Percentiles rank a stretch among this genome's conserved stretches.
Conservation (phyloP, 257 asterid species). For the Nicotiana noctiflora region DNA sequence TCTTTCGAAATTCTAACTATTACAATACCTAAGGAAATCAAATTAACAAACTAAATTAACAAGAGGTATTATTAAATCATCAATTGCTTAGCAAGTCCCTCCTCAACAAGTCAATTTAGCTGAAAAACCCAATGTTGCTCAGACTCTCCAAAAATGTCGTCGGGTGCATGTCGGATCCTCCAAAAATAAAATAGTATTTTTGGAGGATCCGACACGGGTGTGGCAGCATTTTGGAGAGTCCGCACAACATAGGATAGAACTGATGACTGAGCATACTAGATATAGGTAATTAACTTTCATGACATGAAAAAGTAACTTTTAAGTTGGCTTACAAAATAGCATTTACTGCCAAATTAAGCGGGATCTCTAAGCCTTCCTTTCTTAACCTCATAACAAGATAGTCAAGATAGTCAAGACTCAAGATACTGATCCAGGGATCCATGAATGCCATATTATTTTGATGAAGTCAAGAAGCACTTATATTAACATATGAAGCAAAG, state of each 20-base stretch:
- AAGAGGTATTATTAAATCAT: not conserved
- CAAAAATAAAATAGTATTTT: too few relatives aligned
- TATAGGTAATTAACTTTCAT: not conserved
- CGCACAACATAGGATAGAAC: too few relatives aligned
- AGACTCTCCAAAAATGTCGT: too few relatives aligned
- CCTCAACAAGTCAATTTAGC: too few relatives aligned
- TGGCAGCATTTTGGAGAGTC: too few relatives aligned
- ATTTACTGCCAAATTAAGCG: not conserved
- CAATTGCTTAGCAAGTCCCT: too few relatives aligned
- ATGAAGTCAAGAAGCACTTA: not conserved
- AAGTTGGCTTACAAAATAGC: not conserved
- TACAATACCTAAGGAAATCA: not conserved
- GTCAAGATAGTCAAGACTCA: not conserved
- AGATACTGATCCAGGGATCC: not conserved
- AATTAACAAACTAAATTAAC: not conserved
- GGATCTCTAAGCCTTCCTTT: not conserved
- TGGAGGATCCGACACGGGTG: too few relatives aligned
- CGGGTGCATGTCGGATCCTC: too few relatives aligned
- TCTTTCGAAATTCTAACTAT: not conserved
- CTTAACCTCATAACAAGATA: not conserved
- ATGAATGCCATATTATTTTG: not conserved
- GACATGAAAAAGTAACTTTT: not conserved
- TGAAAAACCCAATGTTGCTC: too few relatives aligned
- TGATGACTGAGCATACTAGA: not conserved
- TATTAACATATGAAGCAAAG: not conserved